These are phyloP conservation scores for Lasiosphaeriaceae sp. DNA, from an alignment of 495 filamentous ascomycete genomes.

Conservation along the genomic window DNA sequence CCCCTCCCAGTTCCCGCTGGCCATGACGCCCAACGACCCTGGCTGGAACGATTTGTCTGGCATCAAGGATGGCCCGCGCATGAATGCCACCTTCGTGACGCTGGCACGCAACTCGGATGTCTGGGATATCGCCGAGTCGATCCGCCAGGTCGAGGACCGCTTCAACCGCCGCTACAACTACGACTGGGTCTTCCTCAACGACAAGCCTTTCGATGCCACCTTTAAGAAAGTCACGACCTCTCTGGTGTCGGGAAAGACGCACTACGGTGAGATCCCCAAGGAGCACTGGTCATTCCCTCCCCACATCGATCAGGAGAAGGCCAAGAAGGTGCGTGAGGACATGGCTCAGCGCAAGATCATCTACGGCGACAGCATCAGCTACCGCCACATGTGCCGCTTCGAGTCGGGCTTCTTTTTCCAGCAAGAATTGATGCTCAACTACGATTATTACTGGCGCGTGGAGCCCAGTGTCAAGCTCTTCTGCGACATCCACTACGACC, in stretches of 20 bases:
- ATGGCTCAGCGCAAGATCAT: slow-evolving; percentile 85
- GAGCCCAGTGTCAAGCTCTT: slow-evolving; percentile 85
- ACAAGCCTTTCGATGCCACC: slow-evolving; percentile 82
- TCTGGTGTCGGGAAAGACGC: slow-evolving; percentile 83
- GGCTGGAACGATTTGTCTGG: slow-evolving; percentile 49
- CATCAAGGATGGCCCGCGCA: slow-evolving; percentile 57
- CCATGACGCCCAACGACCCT: slow-evolving; percentile 40
- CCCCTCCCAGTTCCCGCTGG: slow-evolving; percentile 48
- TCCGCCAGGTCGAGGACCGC: slow-evolving; percentile 91
- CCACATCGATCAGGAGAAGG: slow-evolving; percentile 83
- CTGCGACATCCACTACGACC: slow-evolving; percentile 80
- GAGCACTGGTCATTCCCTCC: slow-evolving; percentile 91
- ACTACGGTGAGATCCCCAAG: slow-evolving; percentile 78
- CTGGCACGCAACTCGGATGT: slow-evolving; percentile 88
- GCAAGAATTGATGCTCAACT: slow-evolving; percentile 74
- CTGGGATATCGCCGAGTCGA: slow-evolving; percentile 94
- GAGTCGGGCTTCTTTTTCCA: slow-evolving; percentile 94
- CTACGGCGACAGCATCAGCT: slow-evolving; percentile 90
- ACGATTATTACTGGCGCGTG: slow-evolving; percentile 91
- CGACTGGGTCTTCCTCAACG: slow-evolving; percentile 99
- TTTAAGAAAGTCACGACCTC: slow-evolving; percentile 91
- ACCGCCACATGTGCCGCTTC: slow-evolving; percentile 92
- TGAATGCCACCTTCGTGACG: slow-evolving; percentile 97
- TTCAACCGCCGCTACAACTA: slow-evolving; percentile 97
- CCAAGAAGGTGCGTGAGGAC: slow-evolving; percentile 72